Evolutionary conservation across 2,329 filamentous ascomycete species (phyloP), one percentile per base, ranked within the genome.

Genomic region (Westerdykella aurantiaca): DNA sequence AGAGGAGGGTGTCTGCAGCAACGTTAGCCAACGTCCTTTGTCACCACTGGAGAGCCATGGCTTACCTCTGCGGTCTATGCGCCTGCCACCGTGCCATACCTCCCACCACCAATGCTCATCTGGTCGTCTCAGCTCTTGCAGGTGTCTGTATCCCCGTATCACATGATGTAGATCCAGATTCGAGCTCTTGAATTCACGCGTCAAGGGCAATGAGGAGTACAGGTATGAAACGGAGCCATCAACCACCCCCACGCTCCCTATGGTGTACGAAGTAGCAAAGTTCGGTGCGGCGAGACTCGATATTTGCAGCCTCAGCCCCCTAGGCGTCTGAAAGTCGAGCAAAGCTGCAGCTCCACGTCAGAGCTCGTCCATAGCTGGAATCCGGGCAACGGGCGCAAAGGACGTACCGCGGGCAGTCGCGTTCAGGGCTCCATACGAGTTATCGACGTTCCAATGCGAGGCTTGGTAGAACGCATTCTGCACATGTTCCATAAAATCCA

Each of bases 221-320:
- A 98, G 80, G 70, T 97, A 98, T 12, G 90, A 95, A 45, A 98
- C 80, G n/a, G 89, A 95, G 64, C 93, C 93, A 71, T 97, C 91
- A 41, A 98, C 90, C 31, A 95, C 78, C 47, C 91, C 93, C 13
- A 94, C 79, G 34, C 85, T 94, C 48, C 89, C 88, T 37, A 98
- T 80, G 34, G 88, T 86, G 69, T 98, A 98, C 31, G 89, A 91
- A 13, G 90, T 95, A 18, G 90, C 91, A 59, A 97, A 96, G 67
- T 95, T 88, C 7, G 88, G 85, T 14, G 90, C 90, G 6, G 90
- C 88, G 23, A 98, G 83, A 6, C 93, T 94, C 6, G 91, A 95
- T 45, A 97, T 80, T 45, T 88, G 88, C 42, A 98, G 74, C 47
- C 88, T 85, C 38, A 97, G 72, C 42, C 93, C 89, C 31, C 82